Conservation (phyloP, 768 basidiomycete genomes). For the Podaxis sp. region DNA sequence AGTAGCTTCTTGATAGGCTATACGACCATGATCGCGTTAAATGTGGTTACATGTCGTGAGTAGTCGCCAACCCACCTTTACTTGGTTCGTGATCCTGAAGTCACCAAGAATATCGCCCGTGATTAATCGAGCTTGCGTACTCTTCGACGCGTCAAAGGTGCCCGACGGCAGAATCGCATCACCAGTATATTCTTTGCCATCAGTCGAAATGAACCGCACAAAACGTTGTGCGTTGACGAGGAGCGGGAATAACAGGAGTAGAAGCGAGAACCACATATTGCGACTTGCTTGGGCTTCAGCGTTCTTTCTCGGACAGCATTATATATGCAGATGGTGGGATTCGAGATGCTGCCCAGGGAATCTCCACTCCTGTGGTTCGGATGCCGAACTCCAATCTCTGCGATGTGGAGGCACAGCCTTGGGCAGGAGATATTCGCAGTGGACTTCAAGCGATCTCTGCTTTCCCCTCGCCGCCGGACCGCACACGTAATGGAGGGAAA, state of each 20-base stretch:
- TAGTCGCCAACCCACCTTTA: constrained; percentile 25
- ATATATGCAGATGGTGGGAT: constrained; percentile 8
- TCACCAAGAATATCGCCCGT: constrained; percentile 35
- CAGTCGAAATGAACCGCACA: constrained; percentile 38
- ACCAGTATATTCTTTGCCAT: constrained; percentile 35
- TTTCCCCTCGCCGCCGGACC: background rate
- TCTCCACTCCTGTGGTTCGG: background rate
- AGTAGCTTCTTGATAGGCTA: constrained; percentile 33
- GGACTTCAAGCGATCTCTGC: background rate
- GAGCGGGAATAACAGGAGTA: constrained; percentile 18
- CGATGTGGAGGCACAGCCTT: constrained; percentile 1
- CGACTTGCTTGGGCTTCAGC: background rate
- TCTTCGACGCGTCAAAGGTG: constrained; percentile 31
- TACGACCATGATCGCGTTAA: background rate
- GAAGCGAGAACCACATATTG: constrained; percentile 12
- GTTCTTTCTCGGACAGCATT: background rate
- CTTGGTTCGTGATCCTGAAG: constrained; percentile 31
- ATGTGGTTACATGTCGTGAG: background rate
- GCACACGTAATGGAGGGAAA: background rate
- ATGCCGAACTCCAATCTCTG: background rate
- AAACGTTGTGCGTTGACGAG: constrained; percentile 30
- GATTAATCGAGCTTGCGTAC: constrained; percentile 30
- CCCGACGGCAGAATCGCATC: constrained; percentile 33
- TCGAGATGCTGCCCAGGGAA: background rate
- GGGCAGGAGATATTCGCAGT: background rate